Conservation (phyloP, 2,329 filamentous ascomycete genomes). For the Ceratocystis cubensis region DNA sequence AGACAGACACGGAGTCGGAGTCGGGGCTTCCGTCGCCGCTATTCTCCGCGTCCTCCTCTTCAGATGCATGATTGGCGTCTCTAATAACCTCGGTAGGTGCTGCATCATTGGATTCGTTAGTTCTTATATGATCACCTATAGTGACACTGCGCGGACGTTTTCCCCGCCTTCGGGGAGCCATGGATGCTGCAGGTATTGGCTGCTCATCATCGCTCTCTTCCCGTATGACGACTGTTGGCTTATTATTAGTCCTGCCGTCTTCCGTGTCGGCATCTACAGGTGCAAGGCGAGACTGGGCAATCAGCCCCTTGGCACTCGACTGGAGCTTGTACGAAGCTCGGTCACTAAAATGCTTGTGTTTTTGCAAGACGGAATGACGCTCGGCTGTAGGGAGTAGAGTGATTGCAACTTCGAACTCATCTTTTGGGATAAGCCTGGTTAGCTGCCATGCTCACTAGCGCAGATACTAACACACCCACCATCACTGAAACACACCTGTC, state of each 20-base stretch:
- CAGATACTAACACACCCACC: background rate
- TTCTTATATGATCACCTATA: background rate
- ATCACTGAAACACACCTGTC: constrained; percentile 45
- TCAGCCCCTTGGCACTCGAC: constrained; percentile 21
- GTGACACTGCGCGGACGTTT: background rate
- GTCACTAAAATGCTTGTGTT: constrained; percentile 58
- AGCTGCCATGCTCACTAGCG: background rate
- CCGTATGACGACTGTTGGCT: background rate
- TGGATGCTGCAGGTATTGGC: constrained; percentile 27
- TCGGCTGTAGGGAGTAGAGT: constrained; percentile 80
- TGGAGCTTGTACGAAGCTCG: constrained; percentile 26
- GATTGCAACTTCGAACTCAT: constrained; percentile 91
- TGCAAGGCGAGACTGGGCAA: constrained; percentile 13
- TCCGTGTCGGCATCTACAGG: constrained; percentile 16
- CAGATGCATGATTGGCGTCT: background rate
- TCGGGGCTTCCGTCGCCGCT: background rate
- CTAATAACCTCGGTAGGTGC: background rate
- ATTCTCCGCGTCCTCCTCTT: background rate
- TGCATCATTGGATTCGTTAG: background rate
- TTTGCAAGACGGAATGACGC: constrained; percentile 73
- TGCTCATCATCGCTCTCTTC: constrained; percentile 28
- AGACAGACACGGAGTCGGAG: background rate
- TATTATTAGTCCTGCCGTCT: background rate
- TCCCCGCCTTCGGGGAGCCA: constrained; percentile 23
- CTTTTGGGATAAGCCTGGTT: constrained; percentile 34